Percentiles rank a stretch among this genome's conserved stretches.
phyloP scores from a whole-genome alignment of 495 filamentous ascomycete genomes.

The Lasiosphaeria hispida region DNA sequence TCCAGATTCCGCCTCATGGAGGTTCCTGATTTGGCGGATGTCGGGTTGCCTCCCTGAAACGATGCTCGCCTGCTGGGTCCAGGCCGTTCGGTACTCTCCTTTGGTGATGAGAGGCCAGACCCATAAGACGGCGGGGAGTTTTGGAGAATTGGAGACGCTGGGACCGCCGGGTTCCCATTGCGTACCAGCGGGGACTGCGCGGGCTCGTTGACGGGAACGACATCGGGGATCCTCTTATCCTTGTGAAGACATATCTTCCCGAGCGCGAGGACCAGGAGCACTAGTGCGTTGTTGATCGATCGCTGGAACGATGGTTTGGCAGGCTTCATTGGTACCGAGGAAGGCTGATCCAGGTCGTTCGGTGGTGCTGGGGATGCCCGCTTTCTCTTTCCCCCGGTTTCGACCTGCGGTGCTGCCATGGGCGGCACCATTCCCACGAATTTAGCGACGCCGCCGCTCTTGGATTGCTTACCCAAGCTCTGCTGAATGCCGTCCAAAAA shows the following conservation, averaged over 20 bases:
- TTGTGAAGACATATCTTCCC: conserved; percentile 76
- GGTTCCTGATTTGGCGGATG: conserved; percentile 19
- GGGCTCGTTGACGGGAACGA: conserved; percentile 46
- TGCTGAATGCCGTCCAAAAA: conserved; percentile 46
- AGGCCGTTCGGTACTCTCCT: conserved; percentile 40
- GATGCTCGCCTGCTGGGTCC: conserved; percentile 43
- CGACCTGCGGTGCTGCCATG: conserved; percentile 26
- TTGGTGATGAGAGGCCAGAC: conserved; percentile 47
- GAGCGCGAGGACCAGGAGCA: conserved; percentile 79
- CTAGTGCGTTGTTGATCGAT: conserved; percentile 69
- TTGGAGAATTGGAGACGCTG: conserved; percentile 45
- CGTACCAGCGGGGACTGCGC: conserved; percentile 44
- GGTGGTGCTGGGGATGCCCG: conserved; percentile 42
- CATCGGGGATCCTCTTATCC: conserved; percentile 58
- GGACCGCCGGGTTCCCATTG: conserved; percentile 39
- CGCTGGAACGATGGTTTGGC: conserved; percentile 49
- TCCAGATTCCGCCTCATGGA: conserved; percentile 68
- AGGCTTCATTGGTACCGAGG: conserved; percentile 32
- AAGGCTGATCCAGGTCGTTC: conserved; percentile 34
- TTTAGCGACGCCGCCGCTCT: conserved; percentile 22
- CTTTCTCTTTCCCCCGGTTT: conserved; percentile 58
- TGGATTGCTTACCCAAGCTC: conserved; percentile 23
- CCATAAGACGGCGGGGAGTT: conserved; percentile 46
- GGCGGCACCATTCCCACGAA: conserved; percentile 25
- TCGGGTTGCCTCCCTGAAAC: conserved; percentile 36